Conservation (phyloP, 345 rosid species). For the Eucalyptus rudis region DNA sequence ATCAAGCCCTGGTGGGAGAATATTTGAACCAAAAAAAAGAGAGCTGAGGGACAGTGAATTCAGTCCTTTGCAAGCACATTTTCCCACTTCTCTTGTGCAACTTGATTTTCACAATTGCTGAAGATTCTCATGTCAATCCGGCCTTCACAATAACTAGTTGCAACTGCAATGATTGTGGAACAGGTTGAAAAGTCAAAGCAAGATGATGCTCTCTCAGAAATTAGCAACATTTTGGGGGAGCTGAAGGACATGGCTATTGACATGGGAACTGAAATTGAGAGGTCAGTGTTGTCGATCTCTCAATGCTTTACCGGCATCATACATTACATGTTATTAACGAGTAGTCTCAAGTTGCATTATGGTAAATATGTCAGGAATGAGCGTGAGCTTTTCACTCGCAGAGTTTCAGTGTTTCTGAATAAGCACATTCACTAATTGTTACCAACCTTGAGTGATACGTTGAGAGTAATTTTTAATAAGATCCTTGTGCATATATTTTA, state of each 20-base stretch:
- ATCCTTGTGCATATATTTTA: not conserved
- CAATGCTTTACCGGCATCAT: not conserved
- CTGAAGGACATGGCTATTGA: slow-evolving; percentile 77
- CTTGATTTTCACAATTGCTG: not conserved
- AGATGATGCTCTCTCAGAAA: slow-evolving; percentile 62
- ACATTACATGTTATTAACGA: not conserved
- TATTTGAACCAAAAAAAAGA: not conserved
- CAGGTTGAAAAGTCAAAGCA: slow-evolving; percentile 78
- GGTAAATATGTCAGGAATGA: not conserved
- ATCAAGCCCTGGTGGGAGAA: not conserved
- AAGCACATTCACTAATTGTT: not conserved
- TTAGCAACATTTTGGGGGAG: slow-evolving; percentile 62
- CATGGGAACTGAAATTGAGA: slow-evolving; percentile 75
- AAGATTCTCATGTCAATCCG: not conserved
- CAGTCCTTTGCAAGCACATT: not conserved
- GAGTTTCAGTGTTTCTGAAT: not conserved
- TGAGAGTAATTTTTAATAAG: not conserved
- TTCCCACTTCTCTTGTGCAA: not conserved
- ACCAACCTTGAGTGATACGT: not conserved
- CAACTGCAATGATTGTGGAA: not conserved
- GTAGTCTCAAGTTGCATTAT: not conserved
- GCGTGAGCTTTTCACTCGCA: not conserved
- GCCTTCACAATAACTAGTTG: not conserved
- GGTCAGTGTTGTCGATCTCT: slow-evolving; percentile 19
- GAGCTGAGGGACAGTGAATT: not conserved